phyloP scores from a whole-genome alignment of 257 asterid genomes.

The Plantago major region DNA sequence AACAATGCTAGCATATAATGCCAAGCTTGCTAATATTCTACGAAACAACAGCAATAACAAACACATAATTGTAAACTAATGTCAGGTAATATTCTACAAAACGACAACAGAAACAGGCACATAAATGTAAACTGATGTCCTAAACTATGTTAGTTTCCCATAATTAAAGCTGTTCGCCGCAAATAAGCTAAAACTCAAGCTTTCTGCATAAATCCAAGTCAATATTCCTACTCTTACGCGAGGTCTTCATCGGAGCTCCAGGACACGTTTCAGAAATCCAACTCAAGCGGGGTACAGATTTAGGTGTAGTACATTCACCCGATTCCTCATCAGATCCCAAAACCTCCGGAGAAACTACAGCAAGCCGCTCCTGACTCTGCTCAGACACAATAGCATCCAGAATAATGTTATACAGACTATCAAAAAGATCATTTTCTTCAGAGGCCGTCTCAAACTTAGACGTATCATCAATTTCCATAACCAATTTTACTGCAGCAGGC shows the following conservation, averaged over 20 bases:
- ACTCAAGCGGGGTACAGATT: constrained; percentile 30
- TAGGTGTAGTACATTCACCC: constrained; percentile 22
- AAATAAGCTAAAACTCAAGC: constrained; percentile 41
- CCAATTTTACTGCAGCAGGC: constrained; percentile 5
- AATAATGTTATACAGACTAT: constrained; percentile 30
- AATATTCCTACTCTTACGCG: constrained; percentile 24
- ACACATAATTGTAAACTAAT: neutral
- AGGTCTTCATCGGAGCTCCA: constrained; percentile 43
- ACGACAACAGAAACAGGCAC: neutral
- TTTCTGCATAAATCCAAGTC: constrained; percentile 46
- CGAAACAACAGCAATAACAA: neutral
- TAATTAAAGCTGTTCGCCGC: neutral
- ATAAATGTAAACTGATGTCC: too few relatives aligned
- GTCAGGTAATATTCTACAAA: neutral
- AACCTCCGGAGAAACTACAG: neutral
- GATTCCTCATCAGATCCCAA: neutral
- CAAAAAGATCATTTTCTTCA: constrained; percentile 35
- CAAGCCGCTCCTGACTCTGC: constrained; percentile 26
- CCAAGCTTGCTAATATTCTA: neutral
- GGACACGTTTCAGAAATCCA: constrained; percentile 41
- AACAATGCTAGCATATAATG: constrained; percentile 1
- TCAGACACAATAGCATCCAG: constrained; percentile 36
- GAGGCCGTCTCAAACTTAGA: constrained; percentile 4
- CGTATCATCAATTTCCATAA: constrained; percentile 3
- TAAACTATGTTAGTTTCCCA: too few relatives aligned